phyloP scores from a whole-genome alignment of 495 filamentous ascomycete species.

The Filosporella fistucella region DNA sequence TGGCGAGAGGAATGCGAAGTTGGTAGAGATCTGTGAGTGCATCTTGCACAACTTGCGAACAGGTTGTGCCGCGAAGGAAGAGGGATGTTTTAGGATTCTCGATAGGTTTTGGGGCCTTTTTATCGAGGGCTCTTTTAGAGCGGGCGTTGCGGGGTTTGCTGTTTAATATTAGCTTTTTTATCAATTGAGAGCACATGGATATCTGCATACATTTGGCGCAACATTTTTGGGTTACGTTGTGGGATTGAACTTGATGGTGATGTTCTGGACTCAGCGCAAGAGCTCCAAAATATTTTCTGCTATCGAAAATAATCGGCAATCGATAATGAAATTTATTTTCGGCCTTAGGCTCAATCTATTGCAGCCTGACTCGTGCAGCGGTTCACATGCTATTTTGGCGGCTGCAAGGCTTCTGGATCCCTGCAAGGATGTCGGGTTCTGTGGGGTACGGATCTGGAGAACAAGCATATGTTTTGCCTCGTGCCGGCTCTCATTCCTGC shows the following conservation, averaged over 20 bases:
- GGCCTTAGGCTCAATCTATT: neutral
- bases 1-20: conserved; percentile 70
- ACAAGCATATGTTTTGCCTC: neutral
- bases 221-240: conserved; percentile 31
- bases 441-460: conserved; percentile 11
- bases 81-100: conserved; percentile 87
- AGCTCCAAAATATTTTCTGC: conserved; percentile 8
- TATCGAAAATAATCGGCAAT: conserved; percentile 11
- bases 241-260: conserved; percentile 11
- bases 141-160: conserved; percentile 92
- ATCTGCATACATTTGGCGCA: conserved; percentile 42
- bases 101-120: conserved; percentile 77
- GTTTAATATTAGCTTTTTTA: neutral
- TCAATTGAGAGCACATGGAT: neutral
- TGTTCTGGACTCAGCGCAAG: neutral
- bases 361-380: neutral
- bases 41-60: conserved; percentile 71
- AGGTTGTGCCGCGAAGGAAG: conserved; percentile 78
- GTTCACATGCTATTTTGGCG: conserved; percentile 16
- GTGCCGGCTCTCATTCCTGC: conserved; percentile 9
- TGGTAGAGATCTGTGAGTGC: conserved; percentile 77
- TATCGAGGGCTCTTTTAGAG: conserved; percentile 88
- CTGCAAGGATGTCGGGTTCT: conserved; percentile 2
- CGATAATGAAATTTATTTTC: conserved; percentile 14
- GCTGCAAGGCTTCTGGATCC: neutral